phyloP scores from a whole-genome alignment of 108 stramenopile species.

The Skeletonema potamos region DNA sequence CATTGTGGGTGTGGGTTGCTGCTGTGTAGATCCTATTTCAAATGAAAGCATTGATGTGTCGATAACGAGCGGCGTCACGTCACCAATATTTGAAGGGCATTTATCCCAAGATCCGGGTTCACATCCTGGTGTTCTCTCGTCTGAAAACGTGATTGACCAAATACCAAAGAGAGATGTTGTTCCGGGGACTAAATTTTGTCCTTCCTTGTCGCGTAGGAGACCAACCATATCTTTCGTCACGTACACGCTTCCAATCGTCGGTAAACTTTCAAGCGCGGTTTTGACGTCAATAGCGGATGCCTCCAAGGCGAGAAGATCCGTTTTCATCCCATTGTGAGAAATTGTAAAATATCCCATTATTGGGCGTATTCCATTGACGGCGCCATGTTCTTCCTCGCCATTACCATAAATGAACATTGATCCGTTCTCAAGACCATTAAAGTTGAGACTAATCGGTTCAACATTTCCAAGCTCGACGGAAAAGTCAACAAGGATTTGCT shows the following conservation, averaged over 20 bases:
- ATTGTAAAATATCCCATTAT: constrained; percentile 50
- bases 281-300: constrained; percentile 48
- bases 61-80: constrained; percentile 16
- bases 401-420: constrained; percentile 23
- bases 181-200: not conserved
- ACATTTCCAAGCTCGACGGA: constrained; percentile 23
- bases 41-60: constrained; percentile 16
- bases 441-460: constrained; percentile 11
- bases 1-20: constrained; percentile 24
- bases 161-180: constrained; percentile 18
- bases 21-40: constrained; percentile 20
- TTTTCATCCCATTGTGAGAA: constrained; percentile 50
- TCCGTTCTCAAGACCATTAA: constrained; percentile 29
- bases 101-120: constrained; percentile 32
- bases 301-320: constrained; percentile 43
- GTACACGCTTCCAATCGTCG: constrained; percentile 46
- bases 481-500: constrained; percentile 35
- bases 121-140: constrained; percentile 16
- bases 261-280: constrained; percentile 57
- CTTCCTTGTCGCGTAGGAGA: not conserved
- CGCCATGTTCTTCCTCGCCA: constrained; percentile 27
- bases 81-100: constrained; percentile 37
- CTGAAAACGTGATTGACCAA: constrained; percentile 43
- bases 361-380: constrained; percentile 33
- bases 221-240: constrained; percentile 39